phyloP scores from a whole-genome alignment of 2,329 filamentous ascomycete species.

The Tolypocladium pustulatum region DNA sequence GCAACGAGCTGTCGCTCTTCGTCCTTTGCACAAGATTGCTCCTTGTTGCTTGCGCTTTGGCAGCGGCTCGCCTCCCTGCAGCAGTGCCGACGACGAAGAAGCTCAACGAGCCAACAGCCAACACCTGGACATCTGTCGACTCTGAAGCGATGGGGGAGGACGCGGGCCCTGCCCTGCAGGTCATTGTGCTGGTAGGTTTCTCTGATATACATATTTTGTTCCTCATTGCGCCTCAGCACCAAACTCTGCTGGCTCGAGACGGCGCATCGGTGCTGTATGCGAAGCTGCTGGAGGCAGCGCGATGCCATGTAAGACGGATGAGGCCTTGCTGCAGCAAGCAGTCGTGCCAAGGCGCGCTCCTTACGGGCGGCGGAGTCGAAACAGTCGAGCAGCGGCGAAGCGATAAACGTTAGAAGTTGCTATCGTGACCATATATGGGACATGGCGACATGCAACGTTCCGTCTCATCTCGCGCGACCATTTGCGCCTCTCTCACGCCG shows the following conservation, averaged over 20 bases:
- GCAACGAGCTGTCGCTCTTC: neutral
- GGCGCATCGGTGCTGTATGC: neutral
- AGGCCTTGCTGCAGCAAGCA: neutral
- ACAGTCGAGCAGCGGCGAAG: neutral
- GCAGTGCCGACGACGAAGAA: neutral
- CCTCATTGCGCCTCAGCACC: neutral
- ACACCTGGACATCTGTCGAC: neutral
- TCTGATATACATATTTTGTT: neutral
- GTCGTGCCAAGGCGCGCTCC: neutral
- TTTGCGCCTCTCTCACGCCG: neutral
- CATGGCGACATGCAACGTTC: neutral
- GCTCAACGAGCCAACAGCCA: neutral
- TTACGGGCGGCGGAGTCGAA: too few relatives aligned
- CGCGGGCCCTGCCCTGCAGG: constrained; percentile 49
- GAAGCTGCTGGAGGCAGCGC: neutral
- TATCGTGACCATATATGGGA: neutral
- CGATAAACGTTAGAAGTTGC: neutral
- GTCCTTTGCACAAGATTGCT: neutral
- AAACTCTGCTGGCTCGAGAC: too few relatives aligned
- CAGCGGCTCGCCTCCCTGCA: too few relatives aligned
- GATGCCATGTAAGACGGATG: neutral
- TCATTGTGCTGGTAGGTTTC: constrained; percentile 61
- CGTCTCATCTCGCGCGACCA: neutral
- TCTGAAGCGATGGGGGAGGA: constrained; percentile 13
- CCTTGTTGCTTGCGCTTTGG: neutral